Evolutionary conservation across 192 early-diverging fungal species (phyloP).

Genomic region (Bifiguratus adelaidae): DNA sequence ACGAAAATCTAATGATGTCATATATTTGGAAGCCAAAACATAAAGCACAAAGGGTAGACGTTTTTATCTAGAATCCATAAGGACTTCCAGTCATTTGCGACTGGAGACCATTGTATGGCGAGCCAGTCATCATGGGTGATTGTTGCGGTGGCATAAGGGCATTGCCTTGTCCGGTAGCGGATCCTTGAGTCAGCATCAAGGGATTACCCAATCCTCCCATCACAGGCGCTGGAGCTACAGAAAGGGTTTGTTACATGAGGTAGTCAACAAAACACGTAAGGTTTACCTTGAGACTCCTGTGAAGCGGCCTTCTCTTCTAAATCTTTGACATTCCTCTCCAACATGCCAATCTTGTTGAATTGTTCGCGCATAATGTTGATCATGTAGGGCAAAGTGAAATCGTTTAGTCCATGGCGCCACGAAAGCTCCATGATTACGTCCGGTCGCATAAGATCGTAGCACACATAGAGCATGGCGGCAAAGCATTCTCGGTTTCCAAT

Average conservation of each 20-base stretch:
- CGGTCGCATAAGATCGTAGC: constrained; percentile 90
- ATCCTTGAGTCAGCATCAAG: constrained; percentile 59
- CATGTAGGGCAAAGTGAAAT: constrained; percentile 98
- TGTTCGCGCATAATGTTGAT: constrained; percentile 87
- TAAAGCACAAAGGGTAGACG: background rate
- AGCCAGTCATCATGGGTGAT: constrained; percentile 14
- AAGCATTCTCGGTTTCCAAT: constrained; percentile 88
- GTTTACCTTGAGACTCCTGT: constrained; percentile 16
- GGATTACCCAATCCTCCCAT: constrained; percentile 63
- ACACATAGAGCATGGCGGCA: constrained; percentile 83
- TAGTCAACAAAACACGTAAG: constrained; percentile 5
- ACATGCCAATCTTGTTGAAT: constrained; percentile 50
- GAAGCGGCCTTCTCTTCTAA: constrained; percentile 44
- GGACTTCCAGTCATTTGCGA: constrained; percentile 4
- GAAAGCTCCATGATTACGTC: constrained; percentile 91
- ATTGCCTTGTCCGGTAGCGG: constrained; percentile 11
- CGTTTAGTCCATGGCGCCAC: constrained; percentile 81
- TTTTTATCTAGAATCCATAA: constrained; percentile 1
- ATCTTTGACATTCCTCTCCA: constrained; percentile 46
- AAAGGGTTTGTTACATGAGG: constrained; percentile 12
- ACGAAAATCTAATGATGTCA: no score
- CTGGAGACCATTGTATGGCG: constrained; percentile 1
- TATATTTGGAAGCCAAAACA: no score
- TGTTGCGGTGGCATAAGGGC: constrained; percentile 15
- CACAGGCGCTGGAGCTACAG: constrained; percentile 36